These are phyloP conservation scores for Pythium folliculosum DNA, from an alignment of 352 stramenopile species.

Conservation along the genomic window DNA sequence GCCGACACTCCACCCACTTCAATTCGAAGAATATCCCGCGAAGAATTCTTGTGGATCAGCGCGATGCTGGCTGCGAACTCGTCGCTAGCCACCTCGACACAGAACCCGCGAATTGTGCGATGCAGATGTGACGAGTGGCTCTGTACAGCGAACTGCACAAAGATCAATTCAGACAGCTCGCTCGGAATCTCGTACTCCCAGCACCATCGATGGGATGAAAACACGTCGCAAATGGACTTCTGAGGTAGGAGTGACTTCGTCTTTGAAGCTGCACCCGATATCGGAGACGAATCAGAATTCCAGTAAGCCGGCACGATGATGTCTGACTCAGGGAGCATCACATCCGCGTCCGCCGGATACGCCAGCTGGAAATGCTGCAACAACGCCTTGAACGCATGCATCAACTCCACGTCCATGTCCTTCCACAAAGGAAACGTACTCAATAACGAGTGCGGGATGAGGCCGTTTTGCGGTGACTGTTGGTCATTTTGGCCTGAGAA, in stretches of 20 bases:
- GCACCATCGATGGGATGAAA: constrained; percentile 8
- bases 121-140: constrained; percentile 22
- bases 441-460: neutral
- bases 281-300: neutral
- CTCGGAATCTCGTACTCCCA: constrained; percentile 36
- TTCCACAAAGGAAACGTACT: constrained; percentile 13
- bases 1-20: constrained; percentile 12
- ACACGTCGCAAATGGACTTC: constrained; percentile 2
- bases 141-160: constrained; percentile 34
- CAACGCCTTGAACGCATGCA: constrained; percentile 34
- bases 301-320: constrained; percentile 15
- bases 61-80: constrained; percentile 20
- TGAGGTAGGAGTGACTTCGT: neutral
- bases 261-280: neutral
- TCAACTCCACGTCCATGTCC: constrained; percentile 30
- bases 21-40: constrained; percentile 8
- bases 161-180: constrained; percentile 32
- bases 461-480: neutral
- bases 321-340: constrained; percentile 22
- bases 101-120: neutral
- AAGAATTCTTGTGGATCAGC: neutral
- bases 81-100: constrained; percentile 9
- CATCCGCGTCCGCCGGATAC: constrained; percentile 24
- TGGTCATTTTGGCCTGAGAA: neutral
- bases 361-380: constrained; percentile 31